Percentiles rank a stretch among this genome's conserved stretches.
Evolutionary conservation across 805 yeast genomes (phyloP).

Genomic region (Vanderwaltozyma polyspora): DNA sequence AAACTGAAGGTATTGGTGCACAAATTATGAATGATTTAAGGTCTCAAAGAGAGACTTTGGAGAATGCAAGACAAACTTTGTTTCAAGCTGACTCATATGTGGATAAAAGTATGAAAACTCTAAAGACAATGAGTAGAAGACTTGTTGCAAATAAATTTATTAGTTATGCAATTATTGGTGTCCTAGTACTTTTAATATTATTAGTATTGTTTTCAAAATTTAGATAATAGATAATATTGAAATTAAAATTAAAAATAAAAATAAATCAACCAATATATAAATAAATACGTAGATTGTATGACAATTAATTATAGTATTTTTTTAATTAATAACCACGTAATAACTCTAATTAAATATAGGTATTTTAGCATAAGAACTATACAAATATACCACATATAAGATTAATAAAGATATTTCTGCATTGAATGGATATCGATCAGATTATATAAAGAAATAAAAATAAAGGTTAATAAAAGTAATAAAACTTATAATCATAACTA

Average conservation of each 20-base stretch:
- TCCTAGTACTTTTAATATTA: slow-evolving; percentile 67
- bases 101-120: slow-evolving; percentile 76
- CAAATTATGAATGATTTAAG: slow-evolving; percentile 79
- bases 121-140: slow-evolving; percentile 85
- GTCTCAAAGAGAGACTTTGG: slow-evolving; percentile 86
- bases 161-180: slow-evolving; percentile 84
- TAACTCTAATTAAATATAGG: no score
- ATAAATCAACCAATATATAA: no score
- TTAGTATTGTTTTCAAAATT: slow-evolving; percentile 79
- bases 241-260: background rate
- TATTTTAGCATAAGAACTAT: no score
- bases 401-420: no score
- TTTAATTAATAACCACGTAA: no score
- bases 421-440: no score
- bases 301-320: no score
- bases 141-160: slow-evolving; percentile 84
- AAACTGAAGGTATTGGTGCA: slow-evolving; percentile 87
- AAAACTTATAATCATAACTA: no score
- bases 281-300: background rate
- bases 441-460: no score
- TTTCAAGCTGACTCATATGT: slow-evolving; percentile 88
- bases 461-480: no score
- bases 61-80: slow-evolving; percentile 74
- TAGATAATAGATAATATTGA: slow-evolving; percentile 28
- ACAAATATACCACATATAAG: no score